These are phyloP conservation scores for Candida rishiriensis DNA, from an alignment of 805 yeast genomes.

Conservation along the genomic window DNA sequence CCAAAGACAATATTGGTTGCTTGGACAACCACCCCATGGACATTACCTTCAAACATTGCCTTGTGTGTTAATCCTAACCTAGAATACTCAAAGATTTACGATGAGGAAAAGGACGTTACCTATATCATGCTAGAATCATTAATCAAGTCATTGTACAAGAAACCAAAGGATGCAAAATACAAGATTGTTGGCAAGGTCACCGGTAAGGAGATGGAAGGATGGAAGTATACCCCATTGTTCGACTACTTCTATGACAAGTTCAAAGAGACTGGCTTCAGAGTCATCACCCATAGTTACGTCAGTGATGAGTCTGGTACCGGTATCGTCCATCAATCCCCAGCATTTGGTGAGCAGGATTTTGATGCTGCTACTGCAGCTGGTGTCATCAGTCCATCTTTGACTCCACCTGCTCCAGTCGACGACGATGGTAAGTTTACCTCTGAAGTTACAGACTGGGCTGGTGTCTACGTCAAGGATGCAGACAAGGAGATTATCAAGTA, in stretches of 20 bases:
- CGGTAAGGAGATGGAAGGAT: conserved; percentile 79
- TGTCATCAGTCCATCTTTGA: conserved; percentile 59
- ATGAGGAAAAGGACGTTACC: conserved; percentile 77
- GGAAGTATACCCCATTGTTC: conserved; percentile 78
- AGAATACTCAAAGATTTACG: conserved; percentile 88
- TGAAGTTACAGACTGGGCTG: conserved; percentile 71
- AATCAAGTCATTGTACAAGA: conserved; percentile 82
- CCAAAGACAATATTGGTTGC: conserved; percentile 84
- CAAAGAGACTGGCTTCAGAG: conserved; percentile 76
- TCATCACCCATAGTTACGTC: conserved; percentile 79
- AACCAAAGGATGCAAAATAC: conserved; percentile 86
- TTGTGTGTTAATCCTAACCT: conserved; percentile 87
- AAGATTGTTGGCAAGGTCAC: conserved; percentile 73
- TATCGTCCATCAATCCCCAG: conserved; percentile 97
- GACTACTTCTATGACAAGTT: conserved; percentile 73
- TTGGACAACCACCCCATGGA: conserved; percentile 99
- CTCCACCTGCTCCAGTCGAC: conserved; percentile 93
- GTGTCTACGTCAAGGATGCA: conserved; percentile 91
- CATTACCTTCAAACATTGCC: conserved; percentile 90
- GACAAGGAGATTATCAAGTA: conserved; percentile 85
- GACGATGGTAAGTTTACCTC: conserved; percentile 82
- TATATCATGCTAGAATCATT: conserved; percentile 83
- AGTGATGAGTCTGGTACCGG: conserved; percentile 97
- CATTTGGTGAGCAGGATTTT: conserved; percentile 99
- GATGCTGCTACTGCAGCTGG: conserved; percentile 73